Conservation (phyloP, 2,329 filamentous ascomycete species). For the Colletotrichum siamense region DNA sequence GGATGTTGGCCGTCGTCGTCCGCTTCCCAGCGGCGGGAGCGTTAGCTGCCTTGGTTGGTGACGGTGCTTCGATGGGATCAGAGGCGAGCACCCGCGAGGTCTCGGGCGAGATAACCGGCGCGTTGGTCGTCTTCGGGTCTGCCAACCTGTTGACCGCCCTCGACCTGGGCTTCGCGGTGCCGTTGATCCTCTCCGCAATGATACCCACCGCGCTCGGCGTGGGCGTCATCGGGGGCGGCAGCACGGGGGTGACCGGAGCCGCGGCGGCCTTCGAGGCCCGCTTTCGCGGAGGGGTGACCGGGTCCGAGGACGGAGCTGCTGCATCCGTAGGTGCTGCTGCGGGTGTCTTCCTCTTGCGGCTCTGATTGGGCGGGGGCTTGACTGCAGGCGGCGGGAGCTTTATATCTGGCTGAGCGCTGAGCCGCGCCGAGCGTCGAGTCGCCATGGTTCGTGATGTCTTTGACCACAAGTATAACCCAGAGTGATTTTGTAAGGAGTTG, state of each 20-base stretch:
- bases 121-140: conserved; percentile 70
- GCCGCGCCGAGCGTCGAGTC: conserved; percentile 45
- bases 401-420: conserved; percentile 36
- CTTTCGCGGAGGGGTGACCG: conserved; percentile 37
- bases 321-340: conserved; percentile 8
- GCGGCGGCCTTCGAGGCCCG: conserved; percentile 26
- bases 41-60: conserved; percentile 46
- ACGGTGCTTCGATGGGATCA: conserved; percentile 51
- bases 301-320: conserved; percentile 23
- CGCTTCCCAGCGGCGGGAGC: conserved; percentile 26
- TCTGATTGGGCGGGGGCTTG: conserved; percentile 25
- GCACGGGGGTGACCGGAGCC: conserved; percentile 2
- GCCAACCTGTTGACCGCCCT: conserved; percentile 60
- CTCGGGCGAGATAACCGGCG: conserved; percentile 73
- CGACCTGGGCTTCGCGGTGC: conserved; percentile 39
- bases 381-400: conserved; percentile 21
- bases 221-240: conserved; percentile 49
- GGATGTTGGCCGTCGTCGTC: conserved; percentile 73
- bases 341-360: conserved; percentile 40
- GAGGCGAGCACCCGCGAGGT: conserved; percentile 67
- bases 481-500: neutral
- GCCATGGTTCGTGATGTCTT: conserved; percentile 12
- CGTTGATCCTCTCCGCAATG: conserved; percentile 36
- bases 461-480: neutral
- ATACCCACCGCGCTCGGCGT: conserved; percentile 50